Percentiles rank a stretch among this genome's conserved stretches.
These are phyloP conservation scores for Sarocladium brachiariae DNA, from an alignment of 2,329 filamentous ascomycete species.

Conservation along the genomic window DNA sequence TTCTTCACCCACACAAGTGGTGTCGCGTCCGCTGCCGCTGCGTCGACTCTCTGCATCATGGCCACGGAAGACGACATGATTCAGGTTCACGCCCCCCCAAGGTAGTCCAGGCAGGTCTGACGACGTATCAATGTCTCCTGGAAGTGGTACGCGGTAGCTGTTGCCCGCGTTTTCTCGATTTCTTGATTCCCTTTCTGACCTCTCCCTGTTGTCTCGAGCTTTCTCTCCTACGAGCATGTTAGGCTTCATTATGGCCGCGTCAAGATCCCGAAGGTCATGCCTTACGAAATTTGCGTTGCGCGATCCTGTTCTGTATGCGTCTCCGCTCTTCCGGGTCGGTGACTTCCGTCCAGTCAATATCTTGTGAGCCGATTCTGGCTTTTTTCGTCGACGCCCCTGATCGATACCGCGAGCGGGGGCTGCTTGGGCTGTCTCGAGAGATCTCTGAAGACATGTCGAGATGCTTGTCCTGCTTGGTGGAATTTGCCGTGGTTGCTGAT, in stretches of 20 bases:
- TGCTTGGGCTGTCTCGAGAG: not conserved
- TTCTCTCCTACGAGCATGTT: slow-evolving; percentile 53
- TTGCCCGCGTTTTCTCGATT: slow-evolving; percentile 58
- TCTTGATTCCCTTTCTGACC: slow-evolving; percentile 52
- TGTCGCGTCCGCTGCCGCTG: slow-evolving; percentile 29
- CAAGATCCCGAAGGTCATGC: slow-evolving; percentile 21
- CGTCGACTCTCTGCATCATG: slow-evolving; percentile 41
- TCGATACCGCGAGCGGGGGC: not conserved
- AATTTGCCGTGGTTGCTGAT: not conserved
- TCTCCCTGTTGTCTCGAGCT: slow-evolving; percentile 59
- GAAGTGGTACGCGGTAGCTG: slow-evolving; percentile 51
- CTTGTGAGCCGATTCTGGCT: slow-evolving; percentile 29
- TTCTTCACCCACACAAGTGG: slow-evolving; percentile 29
- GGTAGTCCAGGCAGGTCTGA: slow-evolving; percentile 61
- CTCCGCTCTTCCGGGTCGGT: slow-evolving; percentile 64
- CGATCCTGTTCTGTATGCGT: slow-evolving; percentile 69
- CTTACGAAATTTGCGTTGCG: slow-evolving; percentile 68
- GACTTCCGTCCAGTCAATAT: slow-evolving; percentile 63
- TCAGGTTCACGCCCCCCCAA: slow-evolving; percentile 64
- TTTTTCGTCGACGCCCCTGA: slow-evolving; percentile 31
- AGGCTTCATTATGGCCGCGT: slow-evolving; percentile 8
- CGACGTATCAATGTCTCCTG: slow-evolving; percentile 27
- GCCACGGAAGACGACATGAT: slow-evolving; percentile 42
- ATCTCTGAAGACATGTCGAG: not conserved
- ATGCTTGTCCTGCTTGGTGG: not conserved